These are phyloP conservation scores for Trichoderma guizhouense DNA, from an alignment of 2,329 filamentous ascomycete genomes.

Conservation along the genomic window DNA sequence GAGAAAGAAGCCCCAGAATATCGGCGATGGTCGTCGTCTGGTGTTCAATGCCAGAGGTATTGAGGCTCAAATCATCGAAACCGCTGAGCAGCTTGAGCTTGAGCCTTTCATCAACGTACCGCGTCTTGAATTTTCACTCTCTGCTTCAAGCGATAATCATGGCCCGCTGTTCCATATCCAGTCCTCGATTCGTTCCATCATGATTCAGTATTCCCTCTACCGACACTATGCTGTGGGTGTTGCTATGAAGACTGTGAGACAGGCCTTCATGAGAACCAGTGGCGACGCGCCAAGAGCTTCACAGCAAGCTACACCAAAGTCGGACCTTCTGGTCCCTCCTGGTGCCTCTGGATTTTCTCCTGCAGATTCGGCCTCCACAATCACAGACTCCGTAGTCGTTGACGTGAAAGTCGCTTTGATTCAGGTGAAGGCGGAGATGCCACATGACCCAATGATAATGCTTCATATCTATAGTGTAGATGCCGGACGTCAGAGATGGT, in stretches of 20 bases:
- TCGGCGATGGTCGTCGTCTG: constrained; percentile 74
- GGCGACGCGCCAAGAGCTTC: constrained; percentile 37
- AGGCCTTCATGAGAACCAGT: constrained; percentile 60
- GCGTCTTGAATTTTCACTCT: constrained; percentile 80
- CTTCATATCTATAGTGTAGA: constrained; percentile 82
- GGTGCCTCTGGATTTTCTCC: constrained; percentile 25
- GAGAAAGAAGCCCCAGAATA: constrained; percentile 52
- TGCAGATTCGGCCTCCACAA: constrained; percentile 33
- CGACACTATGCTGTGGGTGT: constrained; percentile 87
- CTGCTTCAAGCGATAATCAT: constrained; percentile 79
- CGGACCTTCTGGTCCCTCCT: constrained; percentile 39
- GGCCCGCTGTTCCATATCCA: constrained; percentile 87
- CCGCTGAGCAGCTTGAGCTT: constrained; percentile 74
- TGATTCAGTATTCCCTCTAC: constrained; percentile 87
- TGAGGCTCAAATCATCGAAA: constrained; percentile 88
- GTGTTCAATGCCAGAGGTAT: constrained; percentile 78
- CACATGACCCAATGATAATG: constrained; percentile 87
- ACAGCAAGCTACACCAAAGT: constrained; percentile 30
- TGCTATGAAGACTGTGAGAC: constrained; percentile 70
- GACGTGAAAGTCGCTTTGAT: constrained; percentile 79
- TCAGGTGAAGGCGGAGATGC: constrained; percentile 86
- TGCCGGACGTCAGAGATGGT: constrained; percentile 81
- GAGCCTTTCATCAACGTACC: constrained; percentile 86
- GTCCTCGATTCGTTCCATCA: constrained; percentile 72
- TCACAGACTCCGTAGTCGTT: constrained; percentile 69